A percentile compares a stretch with the other conserved stretches of the same genome.
Evolutionary conservation across 306 rosid species (phyloP).

Genomic region (Dalbergia cochinchinensis): DNA sequence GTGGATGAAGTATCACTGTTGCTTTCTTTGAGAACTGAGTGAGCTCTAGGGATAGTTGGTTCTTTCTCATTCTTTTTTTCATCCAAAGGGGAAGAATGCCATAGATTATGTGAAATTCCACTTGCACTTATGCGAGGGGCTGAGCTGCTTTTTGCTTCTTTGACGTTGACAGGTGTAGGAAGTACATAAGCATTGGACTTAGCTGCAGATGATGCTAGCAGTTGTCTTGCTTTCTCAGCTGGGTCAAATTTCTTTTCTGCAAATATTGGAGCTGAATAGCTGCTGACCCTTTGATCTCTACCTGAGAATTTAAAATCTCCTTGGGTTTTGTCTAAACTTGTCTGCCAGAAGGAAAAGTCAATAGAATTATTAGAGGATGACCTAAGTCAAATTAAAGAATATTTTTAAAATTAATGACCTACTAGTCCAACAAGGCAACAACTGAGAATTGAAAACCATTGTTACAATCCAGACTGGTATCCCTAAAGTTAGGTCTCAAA

Average conservation of each 20-base stretch:
- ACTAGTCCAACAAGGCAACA: constrained; percentile 25
- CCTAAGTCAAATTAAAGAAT: constrained; percentile 25
- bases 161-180: constrained; percentile 79
- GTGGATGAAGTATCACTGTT: constrained; percentile 54
- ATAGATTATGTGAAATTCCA: constrained; percentile 64
- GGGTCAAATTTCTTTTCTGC: constrained; percentile 86
- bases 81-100: constrained; percentile 85
- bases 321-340: constrained; percentile 60
- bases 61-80: constrained; percentile 68
- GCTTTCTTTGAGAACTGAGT: constrained; percentile 64
- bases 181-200: constrained; percentile 79
- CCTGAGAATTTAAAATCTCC: constrained; percentile 62
- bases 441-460: constrained; percentile 36
- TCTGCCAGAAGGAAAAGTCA: constrained; percentile 56
- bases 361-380: constrained; percentile 40
- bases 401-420: constrained; percentile 19
- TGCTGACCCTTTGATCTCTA: constrained; percentile 67
- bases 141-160: constrained; percentile 57
- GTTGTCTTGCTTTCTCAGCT: constrained; percentile 76
- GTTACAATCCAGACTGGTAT: constrained; percentile 23
- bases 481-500: constrained; percentile 28
- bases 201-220: constrained; percentile 54
- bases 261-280: constrained; percentile 86
- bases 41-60: constrained; percentile 53
- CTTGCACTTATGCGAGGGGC: constrained; percentile 61